Evolutionary conservation across 768 basidiomycete genomes (phyloP).

Genomic region (Rhodotorula paludigena): DNA sequence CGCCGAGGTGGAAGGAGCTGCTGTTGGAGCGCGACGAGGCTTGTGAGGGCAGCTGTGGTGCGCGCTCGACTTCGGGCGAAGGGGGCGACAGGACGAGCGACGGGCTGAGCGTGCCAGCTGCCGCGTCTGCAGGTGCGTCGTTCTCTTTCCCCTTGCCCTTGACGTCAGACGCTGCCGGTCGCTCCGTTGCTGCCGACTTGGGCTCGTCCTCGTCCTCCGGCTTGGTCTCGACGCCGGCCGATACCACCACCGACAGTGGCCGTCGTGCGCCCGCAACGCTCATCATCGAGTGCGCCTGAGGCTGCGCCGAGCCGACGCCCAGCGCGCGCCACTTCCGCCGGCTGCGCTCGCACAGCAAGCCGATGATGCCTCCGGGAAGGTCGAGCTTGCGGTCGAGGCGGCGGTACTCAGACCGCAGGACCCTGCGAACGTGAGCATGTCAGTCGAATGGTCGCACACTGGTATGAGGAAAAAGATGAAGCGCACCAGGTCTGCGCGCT

Average conservation of each 20-base stretch:
- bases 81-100: slow-evolving; percentile 30
- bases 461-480: background rate
- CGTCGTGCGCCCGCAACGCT: background rate
- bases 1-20: background rate
- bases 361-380: slow-evolving; percentile 14
- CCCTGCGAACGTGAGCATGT: background rate
- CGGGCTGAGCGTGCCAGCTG: background rate
- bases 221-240: background rate
- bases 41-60: background rate
- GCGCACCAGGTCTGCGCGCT: slow-evolving; percentile 43
- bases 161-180: background rate
- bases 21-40: background rate
- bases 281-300: background rate
- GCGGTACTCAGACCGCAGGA: slow-evolving; percentile 24
- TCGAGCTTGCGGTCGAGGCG: background rate
- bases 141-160: background rate
- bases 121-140: background rate
- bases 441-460: background rate
- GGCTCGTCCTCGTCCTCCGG: slow-evolving; percentile 14
- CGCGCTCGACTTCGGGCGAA: slow-evolving; percentile 9
- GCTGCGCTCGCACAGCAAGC: slow-evolving; percentile 24
- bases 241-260: too few relatives aligned
- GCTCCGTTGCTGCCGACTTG: background rate
- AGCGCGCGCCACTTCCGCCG: slow-evolving; percentile 35
- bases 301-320: slow-evolving; percentile 21